Conservation (phyloP, 768 basidiomycete species). For the Mycena epipterygia region DNA sequence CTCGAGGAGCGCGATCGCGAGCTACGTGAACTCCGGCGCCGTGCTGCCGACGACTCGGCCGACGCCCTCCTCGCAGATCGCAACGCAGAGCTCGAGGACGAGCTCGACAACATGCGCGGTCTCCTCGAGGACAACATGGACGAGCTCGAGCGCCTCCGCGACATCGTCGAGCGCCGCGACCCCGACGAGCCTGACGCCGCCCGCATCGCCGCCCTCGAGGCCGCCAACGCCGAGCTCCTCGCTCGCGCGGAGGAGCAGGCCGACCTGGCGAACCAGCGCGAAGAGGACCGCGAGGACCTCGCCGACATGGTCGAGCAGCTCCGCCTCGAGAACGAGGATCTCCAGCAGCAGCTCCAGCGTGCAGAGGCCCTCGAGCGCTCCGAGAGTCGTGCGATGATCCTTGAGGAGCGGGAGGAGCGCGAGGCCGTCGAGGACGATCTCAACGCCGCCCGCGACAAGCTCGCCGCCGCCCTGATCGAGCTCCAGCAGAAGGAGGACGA, state of each 20-base stretch:
- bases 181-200: constrained; percentile 37
- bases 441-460: constrained; percentile 79
- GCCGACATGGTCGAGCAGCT: constrained; percentile 75
- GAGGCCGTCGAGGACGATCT: constrained; percentile 86
- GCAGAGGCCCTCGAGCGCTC: constrained; percentile 78
- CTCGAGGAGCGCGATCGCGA: constrained; percentile 82
- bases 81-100: constrained; percentile 79
- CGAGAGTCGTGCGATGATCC: constrained; percentile 76
- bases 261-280: constrained; percentile 65
- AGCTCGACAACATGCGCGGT: constrained; percentile 77
- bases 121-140: constrained; percentile 87
- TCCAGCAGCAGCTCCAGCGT: constrained; percentile 68
- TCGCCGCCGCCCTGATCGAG: constrained; percentile 86
- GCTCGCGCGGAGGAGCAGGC: constrained; percentile 69
- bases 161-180: constrained; percentile 72
- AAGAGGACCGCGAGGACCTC: constrained; percentile 82
- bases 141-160: constrained; percentile 81
- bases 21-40: constrained; percentile 72
- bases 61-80: constrained; percentile 70
- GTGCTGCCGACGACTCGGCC: constrained; percentile 53
- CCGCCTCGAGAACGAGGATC: constrained; percentile 74
- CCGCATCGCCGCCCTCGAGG: constrained; percentile 70
- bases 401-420: constrained; percentile 80
- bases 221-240: constrained; percentile 73
- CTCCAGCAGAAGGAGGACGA: constrained; percentile 91